Conservation (phyloP, 2,329 filamentous ascomycete genomes). For the Moelleriella libera region DNA sequence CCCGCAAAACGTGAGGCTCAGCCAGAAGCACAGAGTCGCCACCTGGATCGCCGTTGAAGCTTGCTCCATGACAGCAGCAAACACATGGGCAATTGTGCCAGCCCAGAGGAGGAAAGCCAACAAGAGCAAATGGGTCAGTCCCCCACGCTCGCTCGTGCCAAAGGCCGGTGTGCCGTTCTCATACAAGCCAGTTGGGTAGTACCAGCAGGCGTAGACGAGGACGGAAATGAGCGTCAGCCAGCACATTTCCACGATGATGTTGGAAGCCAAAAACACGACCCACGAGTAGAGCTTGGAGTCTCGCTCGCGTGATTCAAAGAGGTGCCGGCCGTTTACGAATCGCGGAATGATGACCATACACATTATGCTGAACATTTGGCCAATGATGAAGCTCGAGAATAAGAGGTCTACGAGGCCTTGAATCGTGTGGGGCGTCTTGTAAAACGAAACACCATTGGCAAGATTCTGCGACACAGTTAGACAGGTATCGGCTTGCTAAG, state of each 20-base stretch:
- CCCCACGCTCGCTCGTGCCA: background rate
- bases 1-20: slow-evolving; percentile 6
- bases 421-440: slow-evolving; percentile 41
- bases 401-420: slow-evolving; percentile 58
- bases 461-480: background rate
- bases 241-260: slow-evolving; percentile 13
- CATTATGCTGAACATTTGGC: slow-evolving; percentile 46
- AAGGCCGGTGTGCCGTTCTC: background rate
- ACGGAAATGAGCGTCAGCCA: slow-evolving; percentile 44
- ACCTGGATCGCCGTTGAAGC: slow-evolving; percentile 6
- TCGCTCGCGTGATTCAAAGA: slow-evolving; percentile 57
- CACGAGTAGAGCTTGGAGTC: slow-evolving; percentile 56
- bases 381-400: slow-evolving; percentile 58
- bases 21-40: slow-evolving; percentile 6
- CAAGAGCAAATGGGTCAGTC: slow-evolving; percentile 6
- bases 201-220: slow-evolving; percentile 64
- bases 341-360: slow-evolving; percentile 54
- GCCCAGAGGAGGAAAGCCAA: slow-evolving; percentile 8
- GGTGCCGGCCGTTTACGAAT: slow-evolving; percentile 51
- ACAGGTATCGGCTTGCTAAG: background rate
- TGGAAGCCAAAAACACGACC: slow-evolving; percentile 51
- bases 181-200: slow-evolving; percentile 49
- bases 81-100: slow-evolving; percentile 7
- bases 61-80: slow-evolving; percentile 6
- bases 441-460: slow-evolving; percentile 46